Evolutionary conservation across 768 basidiomycete species (phyloP).

Genomic region (Trametes punicea): DNA sequence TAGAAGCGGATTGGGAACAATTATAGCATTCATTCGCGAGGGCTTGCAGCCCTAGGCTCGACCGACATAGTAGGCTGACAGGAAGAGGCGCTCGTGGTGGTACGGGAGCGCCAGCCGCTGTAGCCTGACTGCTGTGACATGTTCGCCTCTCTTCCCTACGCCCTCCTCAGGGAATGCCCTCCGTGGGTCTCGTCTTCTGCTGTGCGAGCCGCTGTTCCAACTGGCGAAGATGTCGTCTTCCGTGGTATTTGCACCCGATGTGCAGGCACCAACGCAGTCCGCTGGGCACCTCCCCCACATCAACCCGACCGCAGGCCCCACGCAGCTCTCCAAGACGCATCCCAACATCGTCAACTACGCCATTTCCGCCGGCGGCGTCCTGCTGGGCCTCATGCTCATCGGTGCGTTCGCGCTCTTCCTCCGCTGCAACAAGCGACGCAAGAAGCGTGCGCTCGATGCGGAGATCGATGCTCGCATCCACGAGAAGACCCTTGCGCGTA

Average conservation of each 20-base stretch:
- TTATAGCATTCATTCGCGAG: too few relatives aligned
- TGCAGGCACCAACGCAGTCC: background rate
- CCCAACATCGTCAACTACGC: constrained; percentile 17
- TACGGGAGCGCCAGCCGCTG: too few relatives aligned
- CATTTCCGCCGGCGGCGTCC: constrained; percentile 12
- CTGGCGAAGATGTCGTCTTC: background rate
- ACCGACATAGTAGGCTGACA: too few relatives aligned
- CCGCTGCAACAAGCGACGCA: constrained; percentile 11
- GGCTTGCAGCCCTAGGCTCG: too few relatives aligned
- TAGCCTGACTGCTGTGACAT: too few relatives aligned
- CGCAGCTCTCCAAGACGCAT: constrained; percentile 10
- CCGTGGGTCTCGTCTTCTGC: too few relatives aligned
- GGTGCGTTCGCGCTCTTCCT: constrained; percentile 3
- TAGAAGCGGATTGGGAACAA: too few relatives aligned
- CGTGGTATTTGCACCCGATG: too few relatives aligned
- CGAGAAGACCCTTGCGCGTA: constrained; percentile 2
- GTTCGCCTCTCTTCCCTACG: background rate
- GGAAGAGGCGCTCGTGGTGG: too few relatives aligned
- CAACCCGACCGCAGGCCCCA: constrained; percentile 4
- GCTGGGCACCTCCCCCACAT: background rate
- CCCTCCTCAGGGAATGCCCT: too few relatives aligned
- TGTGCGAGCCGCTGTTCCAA: too few relatives aligned
- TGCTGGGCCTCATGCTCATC: constrained; percentile 10
- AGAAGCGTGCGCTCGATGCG: constrained; percentile 5
- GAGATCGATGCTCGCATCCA: constrained; percentile 10